These are phyloP conservation scores for Arabis alpina DNA, from an alignment of 345 rosid genomes.

Conservation along the genomic window DNA sequence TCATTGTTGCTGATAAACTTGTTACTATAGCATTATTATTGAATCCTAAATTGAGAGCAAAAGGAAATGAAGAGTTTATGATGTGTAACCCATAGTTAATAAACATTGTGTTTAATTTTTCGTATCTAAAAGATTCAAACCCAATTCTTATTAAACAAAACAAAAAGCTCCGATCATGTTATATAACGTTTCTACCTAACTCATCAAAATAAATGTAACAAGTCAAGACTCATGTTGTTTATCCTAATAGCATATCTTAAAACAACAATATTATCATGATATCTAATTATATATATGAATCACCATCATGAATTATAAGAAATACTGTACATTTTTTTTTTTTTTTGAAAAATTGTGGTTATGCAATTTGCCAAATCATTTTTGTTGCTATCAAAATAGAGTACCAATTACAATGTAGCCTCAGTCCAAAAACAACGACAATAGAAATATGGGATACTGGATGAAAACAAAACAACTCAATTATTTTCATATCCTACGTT, in stretches of 20 bases:
- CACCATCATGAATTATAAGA: no score
- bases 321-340: no score
- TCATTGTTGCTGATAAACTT: background rate
- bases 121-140: background rate
- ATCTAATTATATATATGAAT: background rate
- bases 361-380: no score
- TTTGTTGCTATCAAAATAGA: no score
- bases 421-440: no score
- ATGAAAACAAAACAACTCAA: no score
- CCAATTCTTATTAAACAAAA: background rate
- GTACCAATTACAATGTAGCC: no score
- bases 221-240: background rate
- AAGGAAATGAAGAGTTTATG: background rate
- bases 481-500: no score
- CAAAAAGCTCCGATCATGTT: background rate
- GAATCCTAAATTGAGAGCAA: background rate
- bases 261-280: slow-evolving; percentile 2
- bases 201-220: background rate
- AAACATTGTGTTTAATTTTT: background rate
- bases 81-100: background rate
- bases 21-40: background rate
- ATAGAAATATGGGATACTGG: no score
- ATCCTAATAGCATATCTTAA: background rate
- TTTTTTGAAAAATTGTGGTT: no score
- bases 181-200: background rate